Percentiles rank a stretch among this genome's conserved stretches.
Evolutionary conservation across 208 protist species (phyloP).

Genomic region (Entamoeba invadens): DNA sequence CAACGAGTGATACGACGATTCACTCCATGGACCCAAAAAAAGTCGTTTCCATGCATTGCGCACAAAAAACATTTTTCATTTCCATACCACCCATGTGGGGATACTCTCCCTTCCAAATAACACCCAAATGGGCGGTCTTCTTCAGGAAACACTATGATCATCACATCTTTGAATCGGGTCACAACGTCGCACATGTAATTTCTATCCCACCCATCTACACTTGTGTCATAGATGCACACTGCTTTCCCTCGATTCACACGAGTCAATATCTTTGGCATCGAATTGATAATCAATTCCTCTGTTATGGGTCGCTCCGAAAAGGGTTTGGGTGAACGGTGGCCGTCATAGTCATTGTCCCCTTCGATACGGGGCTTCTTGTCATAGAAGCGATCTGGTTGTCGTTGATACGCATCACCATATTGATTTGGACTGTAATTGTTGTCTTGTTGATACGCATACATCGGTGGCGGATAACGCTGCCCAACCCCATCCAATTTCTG

Average conservation of each 20-base stretch:
- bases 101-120: background rate
- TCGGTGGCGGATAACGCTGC: too few species aligned
- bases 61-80: background rate
- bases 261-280: background rate
- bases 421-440: background rate
- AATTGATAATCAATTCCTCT: background rate
- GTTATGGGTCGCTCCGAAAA: background rate
- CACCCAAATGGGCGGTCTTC: background rate
- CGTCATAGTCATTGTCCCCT: background rate
- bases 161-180: background rate
- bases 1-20: background rate
- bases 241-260: background rate
- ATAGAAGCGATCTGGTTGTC: background rate
- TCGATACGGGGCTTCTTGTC: background rate
- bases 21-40: background rate
- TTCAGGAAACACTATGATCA: background rate
- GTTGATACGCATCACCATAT: background rate
- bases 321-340: background rate
- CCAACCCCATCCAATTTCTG: background rate
- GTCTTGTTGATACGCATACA: too few species aligned
- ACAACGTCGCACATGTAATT: background rate
- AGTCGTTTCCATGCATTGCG: background rate
- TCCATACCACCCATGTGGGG: background rate
- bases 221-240: background rate
- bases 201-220: background rate